Evolutionary conservation across 768 basidiomycete genomes (phyloP), one percentile per base, ranked within the genome.

Genomic region (Trametes punicea): DNA sequence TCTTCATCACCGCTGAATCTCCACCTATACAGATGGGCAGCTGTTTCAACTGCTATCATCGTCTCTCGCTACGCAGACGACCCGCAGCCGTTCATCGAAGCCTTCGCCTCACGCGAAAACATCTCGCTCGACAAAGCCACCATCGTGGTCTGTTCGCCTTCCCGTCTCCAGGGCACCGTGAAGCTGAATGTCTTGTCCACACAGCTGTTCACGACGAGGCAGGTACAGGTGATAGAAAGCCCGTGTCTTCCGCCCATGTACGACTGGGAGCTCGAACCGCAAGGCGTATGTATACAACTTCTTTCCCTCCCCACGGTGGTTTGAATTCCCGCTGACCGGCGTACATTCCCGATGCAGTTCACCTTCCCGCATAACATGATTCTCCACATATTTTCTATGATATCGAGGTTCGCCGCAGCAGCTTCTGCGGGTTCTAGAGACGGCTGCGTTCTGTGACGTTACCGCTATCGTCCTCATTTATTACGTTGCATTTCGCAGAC

Each of bases 171-270:
- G n/a, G n/a, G n/a, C n/a, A n/a, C n/a, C n/a, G n/a, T n/a, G n/a
- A n/a, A n/a, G n/a, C n/a, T n/a, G n/a, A n/a, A n/a, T n/a, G n/a
- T n/a, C n/a, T n/a, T n/a, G n/a, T n/a, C n/a, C n/a, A n/a, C n/a
- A n/a, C n/a, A n/a, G 50, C 13, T 56, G 10, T 20, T 46, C 26
- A 31, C 5, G 9, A 3, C 31, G 5, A n/a, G 29, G 1, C 16
- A 34, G 10, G 55, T 40, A 8, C 33, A 50, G 25, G 34, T 67
- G 8, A 31, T 64, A 4, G 26, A 41, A 0, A 27, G 46, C 3
- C 62, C 64, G 1, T 61, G 61, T 9, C 26, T 65, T 10, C 66
- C 66, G 10, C 44, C 59, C 2, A 60, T 66, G 47, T 61, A 64
- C 39, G 56, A 62, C 41, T 47, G 61, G 34, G 65, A 66, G 36